Conservation (phyloP, 2,329 filamentous ascomycete genomes). For the Pseudogymnoascus verrucosus region DNA sequence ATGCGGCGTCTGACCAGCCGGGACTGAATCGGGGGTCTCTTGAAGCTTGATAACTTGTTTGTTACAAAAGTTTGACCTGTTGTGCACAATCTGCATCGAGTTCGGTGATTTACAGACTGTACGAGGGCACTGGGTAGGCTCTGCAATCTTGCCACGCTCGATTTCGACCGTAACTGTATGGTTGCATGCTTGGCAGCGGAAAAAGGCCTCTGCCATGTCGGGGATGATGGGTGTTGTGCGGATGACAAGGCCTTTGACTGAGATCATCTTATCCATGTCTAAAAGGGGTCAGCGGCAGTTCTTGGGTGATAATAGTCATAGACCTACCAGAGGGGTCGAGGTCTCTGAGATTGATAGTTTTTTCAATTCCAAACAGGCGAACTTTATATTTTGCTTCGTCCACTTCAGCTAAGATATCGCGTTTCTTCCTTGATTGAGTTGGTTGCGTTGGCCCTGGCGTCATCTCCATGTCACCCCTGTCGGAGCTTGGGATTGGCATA, state of each 20-base stretch:
- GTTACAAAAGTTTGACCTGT: conserved; percentile 87
- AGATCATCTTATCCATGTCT: conserved; percentile 94
- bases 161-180: conserved; percentile 86
- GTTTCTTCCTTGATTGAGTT: background rate
- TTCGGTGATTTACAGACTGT: conserved; percentile 75
- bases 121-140: conserved; percentile 84
- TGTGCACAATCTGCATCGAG: conserved; percentile 97
- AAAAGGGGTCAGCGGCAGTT: conserved; percentile 22
- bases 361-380: conserved; percentile 80
- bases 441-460: conserved; percentile 35
- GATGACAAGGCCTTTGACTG: conserved; percentile 93
- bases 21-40: conserved; percentile 91
- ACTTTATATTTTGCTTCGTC: conserved; percentile 75
- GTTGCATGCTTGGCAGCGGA: conserved; percentile 88
- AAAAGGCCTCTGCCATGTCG: conserved; percentile 98
- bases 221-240: conserved; percentile 93
- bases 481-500: conserved; percentile 71
- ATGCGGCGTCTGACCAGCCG: conserved; percentile 93
- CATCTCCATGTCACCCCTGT: conserved; percentile 47
- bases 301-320: background rate
- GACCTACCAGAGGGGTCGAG: conserved; percentile 71
- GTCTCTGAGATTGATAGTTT: conserved; percentile 83
- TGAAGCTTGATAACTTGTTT: conserved; percentile 99
- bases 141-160: conserved; percentile 91
- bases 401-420: conserved; percentile 66